Percentiles rank a stretch among this genome's conserved stretches.
Evolutionary conservation across 106 monocot genomes (phyloP).

Genomic region (Triglochin maritima): DNA sequence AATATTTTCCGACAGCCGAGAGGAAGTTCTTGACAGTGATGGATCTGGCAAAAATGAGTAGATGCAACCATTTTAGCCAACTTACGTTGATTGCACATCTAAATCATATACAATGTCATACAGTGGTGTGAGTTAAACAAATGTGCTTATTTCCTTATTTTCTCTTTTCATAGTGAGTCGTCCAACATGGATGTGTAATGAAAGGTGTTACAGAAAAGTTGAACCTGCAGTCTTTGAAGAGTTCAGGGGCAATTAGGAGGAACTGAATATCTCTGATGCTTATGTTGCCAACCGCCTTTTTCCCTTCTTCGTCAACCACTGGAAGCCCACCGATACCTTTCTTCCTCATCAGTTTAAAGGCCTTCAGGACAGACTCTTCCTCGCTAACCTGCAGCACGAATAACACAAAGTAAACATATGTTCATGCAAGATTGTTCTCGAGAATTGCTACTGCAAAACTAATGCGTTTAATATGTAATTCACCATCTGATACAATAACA

Average conservation of each 20-base stretch:
- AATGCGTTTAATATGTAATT: no score
- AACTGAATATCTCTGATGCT: conserved; percentile 97
- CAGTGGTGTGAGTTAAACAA: background rate
- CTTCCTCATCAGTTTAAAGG: conserved; percentile 69
- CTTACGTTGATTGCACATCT: background rate
- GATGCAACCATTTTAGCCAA: background rate
- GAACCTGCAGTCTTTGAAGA: conserved; percentile 87
- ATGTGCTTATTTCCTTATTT: no score
- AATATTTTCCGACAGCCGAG: conserved; percentile 38
- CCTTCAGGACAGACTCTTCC: conserved; percentile 79
- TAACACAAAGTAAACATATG: background rate
- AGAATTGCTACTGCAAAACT: no score
- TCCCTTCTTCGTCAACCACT: conserved; percentile 48
- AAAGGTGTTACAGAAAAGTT: background rate
- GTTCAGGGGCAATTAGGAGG: conserved; percentile 77
- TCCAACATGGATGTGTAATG: background rate
- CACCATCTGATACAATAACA: no score
- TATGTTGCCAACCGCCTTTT: conserved; percentile 72
- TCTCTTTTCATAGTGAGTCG: no score
- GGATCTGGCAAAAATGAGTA: conserved; percentile 29
- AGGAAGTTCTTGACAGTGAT: conserved; percentile 83
- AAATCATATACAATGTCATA: background rate
- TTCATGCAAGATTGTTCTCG: no score
- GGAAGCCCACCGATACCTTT: conserved; percentile 83
- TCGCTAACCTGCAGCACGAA: conserved; percentile 37